A percentile compares a stretch with the other conserved stretches of the same genome.
phyloP scores from a whole-genome alignment of 192 early-diverging fungal genomes.

The Coemansia sp. region DNA sequence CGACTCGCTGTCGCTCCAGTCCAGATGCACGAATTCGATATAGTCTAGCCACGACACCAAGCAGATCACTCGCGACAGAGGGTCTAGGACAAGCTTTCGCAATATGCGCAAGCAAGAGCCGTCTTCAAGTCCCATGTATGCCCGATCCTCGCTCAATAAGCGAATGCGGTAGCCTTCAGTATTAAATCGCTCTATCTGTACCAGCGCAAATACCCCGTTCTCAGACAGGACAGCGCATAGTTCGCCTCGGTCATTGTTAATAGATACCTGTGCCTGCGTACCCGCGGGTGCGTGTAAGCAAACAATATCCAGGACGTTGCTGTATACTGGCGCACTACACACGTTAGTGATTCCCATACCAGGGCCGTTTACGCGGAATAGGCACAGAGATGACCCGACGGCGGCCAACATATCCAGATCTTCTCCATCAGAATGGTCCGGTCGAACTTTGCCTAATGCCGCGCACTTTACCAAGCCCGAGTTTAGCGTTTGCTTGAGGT shows the following conservation, averaged over 20 bases:
- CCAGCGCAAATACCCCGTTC: conserved; percentile 14
- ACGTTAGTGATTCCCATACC: conserved; percentile 12
- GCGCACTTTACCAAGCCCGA: conserved; percentile 33
- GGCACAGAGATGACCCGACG: conserved; percentile 18
- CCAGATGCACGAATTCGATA: conserved; percentile 26
- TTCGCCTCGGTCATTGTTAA: neutral
- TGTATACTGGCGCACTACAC: conserved; percentile 27
- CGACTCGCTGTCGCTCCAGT: conserved; percentile 9
- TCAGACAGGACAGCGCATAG: conserved; percentile 22
- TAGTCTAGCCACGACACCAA: conserved; percentile 36
- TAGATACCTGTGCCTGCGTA: neutral
- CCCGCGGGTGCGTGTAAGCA: neutral
- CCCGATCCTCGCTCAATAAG: conserved; percentile 6
- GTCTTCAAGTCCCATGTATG: neutral
- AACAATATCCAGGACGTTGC: conserved; percentile 20
- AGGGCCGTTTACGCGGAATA: conserved; percentile 15
- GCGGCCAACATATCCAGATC: conserved; percentile 21
- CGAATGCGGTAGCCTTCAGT: neutral
- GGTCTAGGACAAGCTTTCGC: conserved; percentile 27
- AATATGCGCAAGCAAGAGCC: conserved; percentile 6
- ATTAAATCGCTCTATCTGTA: conserved; percentile 10
- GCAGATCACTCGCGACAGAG: conserved; percentile 27
- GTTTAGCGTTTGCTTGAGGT: conserved; percentile 28
- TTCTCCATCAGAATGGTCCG: neutral
- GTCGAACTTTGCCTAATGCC: conserved; percentile 12